Evolutionary conservation across 306 rosid genomes (phyloP), one percentile per base, ranked within the genome.

Genomic region (Lotus japonicus): DNA sequence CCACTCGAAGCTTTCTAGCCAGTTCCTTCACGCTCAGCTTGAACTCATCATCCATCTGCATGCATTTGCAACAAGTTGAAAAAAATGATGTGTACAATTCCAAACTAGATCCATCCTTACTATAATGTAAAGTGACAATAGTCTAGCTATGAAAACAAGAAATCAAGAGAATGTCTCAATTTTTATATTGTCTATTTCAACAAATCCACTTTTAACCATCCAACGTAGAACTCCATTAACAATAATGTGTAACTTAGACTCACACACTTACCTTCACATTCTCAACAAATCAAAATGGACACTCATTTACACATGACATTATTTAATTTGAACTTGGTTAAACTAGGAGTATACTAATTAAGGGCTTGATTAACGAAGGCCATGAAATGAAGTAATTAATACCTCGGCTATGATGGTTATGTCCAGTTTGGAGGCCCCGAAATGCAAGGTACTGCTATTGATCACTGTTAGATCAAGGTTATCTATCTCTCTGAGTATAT

Each of bases 1-100:
- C 84, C 64, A 23, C 59, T 51, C 77, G 71, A n/a, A 89, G 60
- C 17, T 23, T 73, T 71, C 77, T 83, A 19, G 80, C 86, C 0
- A 91, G 66, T 71, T 85, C 96, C 78, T 77, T 71, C 77, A 74
- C 79, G 15, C 85, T 64, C 68, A 83, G 46, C 44, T 64, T 73
- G 82, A 80, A 86, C 15, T 76, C 81, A 13, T 77, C 75, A 4
- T 84, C 88, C 88, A 80, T 77, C 97, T 92, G 92, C 81, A 1
- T n/a, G n/a, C n/a, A 70, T 62, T 52, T 21, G 12, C 42, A 60
- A 17, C 28, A 52, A 2, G 9, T 39, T 46, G 49, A 49, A 51
- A n/a, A 9, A 17, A 21, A 17, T 21, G 13, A 2, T 23, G 54
- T 9, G 36, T 14, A 57, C 50, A 10, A 11, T 6, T 14, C 60